Percentiles rank a stretch among this genome's conserved stretches.
These are phyloP conservation scores for Quambalaria eucalypti DNA, from an alignment of 1,284 basidiomycete genomes.

Conservation along the genomic window DNA sequence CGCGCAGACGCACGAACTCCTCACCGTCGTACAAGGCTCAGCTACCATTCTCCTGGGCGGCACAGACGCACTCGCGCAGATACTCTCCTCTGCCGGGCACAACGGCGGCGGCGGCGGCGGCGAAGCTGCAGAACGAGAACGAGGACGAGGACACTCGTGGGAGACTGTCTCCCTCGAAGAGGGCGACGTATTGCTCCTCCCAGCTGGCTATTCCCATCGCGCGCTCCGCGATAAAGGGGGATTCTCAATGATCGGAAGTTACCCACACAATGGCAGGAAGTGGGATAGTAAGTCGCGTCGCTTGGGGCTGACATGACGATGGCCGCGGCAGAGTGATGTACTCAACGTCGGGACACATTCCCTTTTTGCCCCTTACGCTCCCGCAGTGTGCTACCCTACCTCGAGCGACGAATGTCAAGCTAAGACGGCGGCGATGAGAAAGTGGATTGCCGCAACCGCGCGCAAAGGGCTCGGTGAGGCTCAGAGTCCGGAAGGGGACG, in stretches of 20 bases:
- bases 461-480: not conserved
- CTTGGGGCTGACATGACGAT: no score
- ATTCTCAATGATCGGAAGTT: slow-evolving; percentile 4
- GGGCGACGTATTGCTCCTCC: slow-evolving; percentile 7
- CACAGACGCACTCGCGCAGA: slow-evolving; percentile 1
- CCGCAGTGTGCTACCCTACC: not conserved
- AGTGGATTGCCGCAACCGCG: not conserved
- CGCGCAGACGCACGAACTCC: slow-evolving; percentile 5
- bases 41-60: slow-evolving; percentile 6
- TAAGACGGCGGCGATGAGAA: not conserved
- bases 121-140: not conserved
- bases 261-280: not conserved
- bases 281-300: slow-evolving; percentile 9
- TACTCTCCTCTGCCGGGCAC: not conserved
- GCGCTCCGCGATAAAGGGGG: not conserved
- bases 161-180: not conserved
- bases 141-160: no score
- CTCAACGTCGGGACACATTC: not conserved
- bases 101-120: not conserved
- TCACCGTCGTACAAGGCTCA: not conserved
- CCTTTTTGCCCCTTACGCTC: not conserved
- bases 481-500: slow-evolving; percentile 17
- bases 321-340: not conserved
- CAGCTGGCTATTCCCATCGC: slow-evolving; percentile 7
- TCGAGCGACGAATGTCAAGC: not conserved